Conservation (phyloP, 805 yeast species). For the Yamadazyma nakazawae region DNA sequence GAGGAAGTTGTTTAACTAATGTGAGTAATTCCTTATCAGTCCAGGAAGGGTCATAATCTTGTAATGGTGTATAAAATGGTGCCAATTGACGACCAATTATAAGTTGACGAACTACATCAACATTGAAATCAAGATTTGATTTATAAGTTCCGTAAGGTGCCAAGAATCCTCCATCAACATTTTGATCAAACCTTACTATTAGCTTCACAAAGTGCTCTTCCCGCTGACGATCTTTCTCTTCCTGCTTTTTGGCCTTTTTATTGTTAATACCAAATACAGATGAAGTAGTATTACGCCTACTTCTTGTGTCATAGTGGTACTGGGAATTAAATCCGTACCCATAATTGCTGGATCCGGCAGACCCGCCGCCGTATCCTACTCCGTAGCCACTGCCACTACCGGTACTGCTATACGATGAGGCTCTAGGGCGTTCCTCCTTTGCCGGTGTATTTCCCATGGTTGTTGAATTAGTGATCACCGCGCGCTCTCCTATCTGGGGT, state of each 20-base stretch:
- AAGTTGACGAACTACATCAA: constrained; percentile 65
- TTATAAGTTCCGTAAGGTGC: constrained; percentile 91
- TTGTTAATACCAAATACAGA: constrained; percentile 12
- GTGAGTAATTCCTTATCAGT: constrained; percentile 58
- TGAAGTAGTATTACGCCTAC: constrained; percentile 12
- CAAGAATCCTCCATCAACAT: constrained; percentile 89
- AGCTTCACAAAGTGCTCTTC: constrained; percentile 56
- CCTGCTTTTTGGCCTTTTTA: constrained; percentile 29
- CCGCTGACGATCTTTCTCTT: constrained; percentile 51
- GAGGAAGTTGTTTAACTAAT: constrained; percentile 45
- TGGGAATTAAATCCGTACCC: constrained; percentile 3
- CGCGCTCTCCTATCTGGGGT: constrained; percentile 3
- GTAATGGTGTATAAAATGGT: constrained; percentile 88
- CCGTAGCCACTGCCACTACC: constrained; percentile 7
- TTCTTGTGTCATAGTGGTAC: constrained; percentile 1
- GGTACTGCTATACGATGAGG: constrained; percentile 20
- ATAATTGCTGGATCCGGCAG: neutral
- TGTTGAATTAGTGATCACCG: constrained; percentile 6
- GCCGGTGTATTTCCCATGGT: constrained; percentile 45
- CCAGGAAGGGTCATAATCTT: constrained; percentile 75
- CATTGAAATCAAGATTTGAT: constrained; percentile 70
- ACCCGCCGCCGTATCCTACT: neutral
- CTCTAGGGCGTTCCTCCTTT: constrained; percentile 34
- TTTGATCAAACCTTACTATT: constrained; percentile 60
- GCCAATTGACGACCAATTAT: constrained; percentile 72